Evolutionary conservation across 2,329 filamentous ascomycete species (phyloP), one percentile per base, ranked within the genome.

Genomic region (Paracoccidioides lutzii): DNA sequence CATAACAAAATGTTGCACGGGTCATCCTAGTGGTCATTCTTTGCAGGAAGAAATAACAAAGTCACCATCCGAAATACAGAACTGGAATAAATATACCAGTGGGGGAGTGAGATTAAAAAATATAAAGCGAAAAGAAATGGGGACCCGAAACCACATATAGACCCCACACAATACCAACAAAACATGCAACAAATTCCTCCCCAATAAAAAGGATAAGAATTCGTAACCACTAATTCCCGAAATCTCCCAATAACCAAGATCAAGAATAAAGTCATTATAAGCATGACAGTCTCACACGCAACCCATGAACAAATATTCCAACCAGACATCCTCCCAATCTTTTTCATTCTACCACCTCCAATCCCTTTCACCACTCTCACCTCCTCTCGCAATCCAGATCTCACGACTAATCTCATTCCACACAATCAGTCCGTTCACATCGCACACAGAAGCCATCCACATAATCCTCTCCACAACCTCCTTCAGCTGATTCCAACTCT

Each of bases 381-480:
- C n/a, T 22, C 33, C 40, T 30, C 9, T 9, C 32, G 33, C 45
- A 8, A 5, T 5, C 32, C 28, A 49, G 37, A n/a, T 12, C 32
- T 32, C 33, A 15, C 3, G 28, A 40, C 33, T 22, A 14, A 32
- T 53, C 44, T 71, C 67, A 8, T 51, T 32, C 67, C 68, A 71
- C 4, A 71, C 54, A 2, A 55, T 54, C 41, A 62, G 54, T 5
- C 63, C 69, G 2, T 66, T 62, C 10, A 59, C 55, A 28, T 71
- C 69, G 37, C 69, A 71, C 15, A 70, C 68, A 12, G 57, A 49
- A 9, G 69, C 67, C 43, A 67, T 67, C 70, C 70, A 72, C 10
- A 69, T 60, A 53, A 72, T 62, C n/a, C 60, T 54, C 3, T 54
- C 54, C 8, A 72, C 53, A 1, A 59, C 53, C 7, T 54, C 52